phyloP scores from a whole-genome alignment of 139 green algal genomes.

The Edaphochlamys debaryana region DNA sequence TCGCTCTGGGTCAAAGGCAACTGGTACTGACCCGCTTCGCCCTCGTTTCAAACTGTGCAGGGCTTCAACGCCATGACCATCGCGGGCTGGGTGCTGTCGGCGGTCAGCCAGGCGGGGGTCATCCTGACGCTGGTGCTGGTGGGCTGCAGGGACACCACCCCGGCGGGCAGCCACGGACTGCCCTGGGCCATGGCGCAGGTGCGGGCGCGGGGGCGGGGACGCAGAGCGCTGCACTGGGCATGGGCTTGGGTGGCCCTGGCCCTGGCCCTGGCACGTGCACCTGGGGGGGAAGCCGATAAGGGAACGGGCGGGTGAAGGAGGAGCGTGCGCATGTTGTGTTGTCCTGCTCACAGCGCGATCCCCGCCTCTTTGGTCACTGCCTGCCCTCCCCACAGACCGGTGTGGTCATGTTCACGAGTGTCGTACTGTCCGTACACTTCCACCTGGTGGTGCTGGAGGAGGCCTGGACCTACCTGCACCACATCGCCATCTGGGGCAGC shows the following conservation, averaged over 20 bases:
- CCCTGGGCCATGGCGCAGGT: slow-evolving; percentile 46
- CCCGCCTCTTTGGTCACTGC: too few relatives aligned
- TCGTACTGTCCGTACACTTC: slow-evolving; percentile 75
- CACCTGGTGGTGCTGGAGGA: slow-evolving; percentile 57
- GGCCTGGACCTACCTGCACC: slow-evolving; percentile 73
- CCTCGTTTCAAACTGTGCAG: too few relatives aligned
- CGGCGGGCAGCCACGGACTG: neutral
- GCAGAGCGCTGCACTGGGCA: too few relatives aligned
- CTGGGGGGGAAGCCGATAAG: too few relatives aligned
- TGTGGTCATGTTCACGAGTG: slow-evolving; percentile 67
- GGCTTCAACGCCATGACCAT: slow-evolving; percentile 64
- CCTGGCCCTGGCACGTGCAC: too few relatives aligned
- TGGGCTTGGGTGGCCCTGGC: too few relatives aligned
- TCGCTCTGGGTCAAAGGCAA: too few relatives aligned
- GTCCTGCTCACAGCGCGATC: too few relatives aligned
- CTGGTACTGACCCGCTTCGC: too few relatives aligned
- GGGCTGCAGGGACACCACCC: slow-evolving; percentile 1
- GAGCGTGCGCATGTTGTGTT: too few relatives aligned
- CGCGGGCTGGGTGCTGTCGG: slow-evolving; percentile 60
- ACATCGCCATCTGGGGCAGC: slow-evolving; percentile 68
- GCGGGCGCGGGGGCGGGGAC: slow-evolving; percentile 12
- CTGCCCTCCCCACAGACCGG: slow-evolving; percentile 62
- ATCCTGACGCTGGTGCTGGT: slow-evolving; percentile 55
- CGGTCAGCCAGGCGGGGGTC: slow-evolving; percentile 57
- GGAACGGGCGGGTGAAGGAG: too few relatives aligned